Conservation (phyloP, 2,329 filamentous ascomycete species). For the Exserohilum rostratum region DNA sequence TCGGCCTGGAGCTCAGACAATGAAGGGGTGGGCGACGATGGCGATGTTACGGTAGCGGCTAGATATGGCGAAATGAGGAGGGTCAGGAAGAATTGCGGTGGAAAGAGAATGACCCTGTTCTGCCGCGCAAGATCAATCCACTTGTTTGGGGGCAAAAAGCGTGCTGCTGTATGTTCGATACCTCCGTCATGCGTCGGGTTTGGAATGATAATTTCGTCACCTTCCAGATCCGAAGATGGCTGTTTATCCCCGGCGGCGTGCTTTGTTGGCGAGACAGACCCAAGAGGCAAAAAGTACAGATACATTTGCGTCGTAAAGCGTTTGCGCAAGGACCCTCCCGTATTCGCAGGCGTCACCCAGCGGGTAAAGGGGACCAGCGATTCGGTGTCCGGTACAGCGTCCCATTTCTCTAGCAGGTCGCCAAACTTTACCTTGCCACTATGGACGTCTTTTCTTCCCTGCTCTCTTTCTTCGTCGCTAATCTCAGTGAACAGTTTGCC, state of each 20-base stretch:
- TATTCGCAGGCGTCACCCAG: constrained; percentile 92
- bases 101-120: constrained; percentile 81
- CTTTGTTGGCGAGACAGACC: constrained; percentile 39
- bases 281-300: constrained; percentile 79
- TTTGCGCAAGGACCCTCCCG: constrained; percentile 72
- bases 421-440: constrained; percentile 67
- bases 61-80: constrained; percentile 64
- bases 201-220: constrained; percentile 64
- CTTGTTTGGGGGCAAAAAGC: constrained; percentile 71
- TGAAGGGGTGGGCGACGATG: constrained; percentile 32
- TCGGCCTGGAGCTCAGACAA: constrained; percentile 50
- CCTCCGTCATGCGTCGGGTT: constrained; percentile 74
- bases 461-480: constrained; percentile 64
- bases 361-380: constrained; percentile 81
- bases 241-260: constrained; percentile 35
- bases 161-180: constrained; percentile 74
- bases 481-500: constrained; percentile 66
- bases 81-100: constrained; percentile 83
- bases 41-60: constrained; percentile 37
- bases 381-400: constrained; percentile 69
- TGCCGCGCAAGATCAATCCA: constrained; percentile 71
- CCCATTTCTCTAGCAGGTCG: constrained; percentile 66
- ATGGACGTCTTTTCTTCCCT: constrained; percentile 73
- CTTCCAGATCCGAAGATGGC: constrained; percentile 37
- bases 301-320: constrained; percentile 98